These are phyloP conservation scores for Knoxdaviesia capensis DNA, from an alignment of 2,329 filamentous ascomycete genomes.

Conservation along the genomic window DNA sequence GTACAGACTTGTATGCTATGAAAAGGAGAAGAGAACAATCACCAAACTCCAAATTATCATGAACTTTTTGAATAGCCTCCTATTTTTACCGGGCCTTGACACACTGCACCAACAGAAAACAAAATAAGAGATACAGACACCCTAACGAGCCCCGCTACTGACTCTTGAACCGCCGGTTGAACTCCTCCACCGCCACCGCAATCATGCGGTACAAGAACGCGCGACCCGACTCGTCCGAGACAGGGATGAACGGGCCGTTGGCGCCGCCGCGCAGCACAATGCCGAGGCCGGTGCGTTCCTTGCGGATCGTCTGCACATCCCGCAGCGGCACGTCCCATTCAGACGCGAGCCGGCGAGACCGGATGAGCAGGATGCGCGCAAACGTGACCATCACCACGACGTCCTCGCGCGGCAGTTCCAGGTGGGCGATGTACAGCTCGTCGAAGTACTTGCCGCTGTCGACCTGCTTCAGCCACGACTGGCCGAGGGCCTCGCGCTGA, in stretches of 20 bases:
- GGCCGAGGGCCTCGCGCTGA: slow-evolving; percentile 83
- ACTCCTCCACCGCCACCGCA: slow-evolving; percentile 45
- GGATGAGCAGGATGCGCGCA: slow-evolving; percentile 71
- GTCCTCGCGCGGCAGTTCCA: slow-evolving; percentile 77
- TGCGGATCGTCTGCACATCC: slow-evolving; percentile 90
- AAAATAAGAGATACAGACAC: background rate
- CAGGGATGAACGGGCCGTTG: slow-evolving; percentile 86
- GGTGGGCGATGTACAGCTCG: slow-evolving; percentile 89
- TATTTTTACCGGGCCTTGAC: no score
- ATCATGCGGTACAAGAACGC: slow-evolving; percentile 46
- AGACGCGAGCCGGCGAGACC: slow-evolving; percentile 63
- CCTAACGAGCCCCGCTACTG: slow-evolving; percentile 2
- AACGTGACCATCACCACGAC: slow-evolving; percentile 82
- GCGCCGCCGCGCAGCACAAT: slow-evolving; percentile 74
- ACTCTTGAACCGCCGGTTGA: slow-evolving; percentile 36
- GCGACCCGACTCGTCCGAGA: slow-evolving; percentile 63
- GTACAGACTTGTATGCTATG: no score
- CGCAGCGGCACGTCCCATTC: slow-evolving; percentile 96
- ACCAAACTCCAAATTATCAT: background rate
- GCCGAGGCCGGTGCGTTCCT: slow-evolving; percentile 86
- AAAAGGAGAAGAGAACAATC: background rate
- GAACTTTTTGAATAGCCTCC: no score
- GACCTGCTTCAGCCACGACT: slow-evolving; percentile 97
- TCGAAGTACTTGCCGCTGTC: slow-evolving; percentile 97
- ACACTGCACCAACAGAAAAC: background rate